Conservation (phyloP, 768 basidiomycete genomes). For the Naganishia vishniacii region DNA sequence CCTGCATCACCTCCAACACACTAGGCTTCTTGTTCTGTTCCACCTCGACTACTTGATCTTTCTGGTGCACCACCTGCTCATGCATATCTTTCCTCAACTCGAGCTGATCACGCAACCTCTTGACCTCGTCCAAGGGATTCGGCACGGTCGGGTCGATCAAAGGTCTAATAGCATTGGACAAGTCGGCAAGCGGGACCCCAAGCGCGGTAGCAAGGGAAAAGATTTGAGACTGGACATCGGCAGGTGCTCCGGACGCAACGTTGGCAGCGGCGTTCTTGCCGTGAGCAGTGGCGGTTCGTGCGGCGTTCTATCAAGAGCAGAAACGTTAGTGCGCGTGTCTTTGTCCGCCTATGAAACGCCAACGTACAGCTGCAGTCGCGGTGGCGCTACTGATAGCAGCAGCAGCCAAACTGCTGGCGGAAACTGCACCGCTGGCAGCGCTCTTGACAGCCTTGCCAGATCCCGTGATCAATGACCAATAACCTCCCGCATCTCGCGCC, state of each 20-base stretch:
- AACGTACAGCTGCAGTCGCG: slow-evolving; percentile 14
- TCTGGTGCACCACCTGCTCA: slow-evolving; percentile 30
- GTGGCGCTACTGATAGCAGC: slow-evolving; percentile 19
- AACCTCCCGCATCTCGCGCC: slow-evolving; percentile 44
- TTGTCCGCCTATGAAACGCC: not conserved
- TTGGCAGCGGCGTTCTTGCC: slow-evolving; percentile 1
- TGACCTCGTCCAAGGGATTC: slow-evolving; percentile 42
- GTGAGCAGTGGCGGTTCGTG: not conserved
- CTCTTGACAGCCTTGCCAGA: slow-evolving; percentile 25
- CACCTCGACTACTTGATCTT: slow-evolving; percentile 55
- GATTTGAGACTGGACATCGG: slow-evolving; percentile 43
- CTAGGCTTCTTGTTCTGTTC: slow-evolving; percentile 57
- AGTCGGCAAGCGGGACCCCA: slow-evolving; percentile 44
- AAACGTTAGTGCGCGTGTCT: not conserved
- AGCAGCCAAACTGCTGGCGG: slow-evolving; percentile 19
- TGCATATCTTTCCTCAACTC: slow-evolving; percentile 30
- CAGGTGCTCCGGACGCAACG: slow-evolving; percentile 12
- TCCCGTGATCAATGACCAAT: slow-evolving; percentile 47
- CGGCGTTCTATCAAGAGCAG: not conserved
- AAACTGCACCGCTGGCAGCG: slow-evolving; percentile 26
- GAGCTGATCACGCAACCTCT: slow-evolving; percentile 34
- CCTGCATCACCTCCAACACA: slow-evolving; percentile 40
- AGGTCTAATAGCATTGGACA: slow-evolving; percentile 45
- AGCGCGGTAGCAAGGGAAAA: slow-evolving; percentile 39
- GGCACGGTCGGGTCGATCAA: slow-evolving; percentile 46